phyloP scores from a whole-genome alignment of 2,329 filamentous ascomycete genomes.

The Xylaria digitata region DNA sequence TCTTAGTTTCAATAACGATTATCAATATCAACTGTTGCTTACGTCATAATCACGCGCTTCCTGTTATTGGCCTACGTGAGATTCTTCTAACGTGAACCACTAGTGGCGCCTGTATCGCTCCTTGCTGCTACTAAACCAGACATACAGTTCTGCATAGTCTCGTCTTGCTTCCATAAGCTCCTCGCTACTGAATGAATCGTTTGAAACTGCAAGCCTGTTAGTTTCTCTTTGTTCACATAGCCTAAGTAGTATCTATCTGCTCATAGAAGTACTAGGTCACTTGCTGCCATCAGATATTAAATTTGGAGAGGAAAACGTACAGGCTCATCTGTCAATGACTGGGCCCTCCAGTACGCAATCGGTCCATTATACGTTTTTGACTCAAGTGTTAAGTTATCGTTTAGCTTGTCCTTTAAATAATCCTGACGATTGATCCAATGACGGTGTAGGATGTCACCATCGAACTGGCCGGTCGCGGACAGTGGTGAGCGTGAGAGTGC shows the following conservation, averaged over 20 bases:
- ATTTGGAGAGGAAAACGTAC: constrained; percentile 7
- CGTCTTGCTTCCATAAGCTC: not conserved
- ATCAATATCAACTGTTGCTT: constrained; percentile 8
- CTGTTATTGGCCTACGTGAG: not conserved
- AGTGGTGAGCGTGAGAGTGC: not conserved
- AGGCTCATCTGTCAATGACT: constrained; percentile 37
- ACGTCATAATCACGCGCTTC: not conserved
- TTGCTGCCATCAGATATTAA: not conserved
- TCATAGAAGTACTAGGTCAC: not conserved
- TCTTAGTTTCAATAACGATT: not conserved
- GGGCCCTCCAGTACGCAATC: constrained; percentile 33
- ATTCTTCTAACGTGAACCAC: constrained; percentile 33
- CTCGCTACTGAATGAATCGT: constrained; percentile 30
- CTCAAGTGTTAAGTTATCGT: constrained; percentile 19
- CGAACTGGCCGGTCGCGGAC: not conserved
- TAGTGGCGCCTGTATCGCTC: constrained; percentile 38
- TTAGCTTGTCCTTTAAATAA: constrained; percentile 21
- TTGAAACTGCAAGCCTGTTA: constrained; percentile 30
- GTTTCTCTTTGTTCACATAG: not conserved
- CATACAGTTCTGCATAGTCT: not conserved
- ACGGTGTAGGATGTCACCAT: constrained; percentile 18
- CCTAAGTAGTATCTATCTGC: not conserved
- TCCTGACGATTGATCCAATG: constrained; percentile 32
- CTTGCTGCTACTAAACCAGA: not conserved
- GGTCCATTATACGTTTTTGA: not conserved